phyloP scores from a whole-genome alignment of 192 early-diverging fungal genomes.

The Funneliformis geosporum region DNA sequence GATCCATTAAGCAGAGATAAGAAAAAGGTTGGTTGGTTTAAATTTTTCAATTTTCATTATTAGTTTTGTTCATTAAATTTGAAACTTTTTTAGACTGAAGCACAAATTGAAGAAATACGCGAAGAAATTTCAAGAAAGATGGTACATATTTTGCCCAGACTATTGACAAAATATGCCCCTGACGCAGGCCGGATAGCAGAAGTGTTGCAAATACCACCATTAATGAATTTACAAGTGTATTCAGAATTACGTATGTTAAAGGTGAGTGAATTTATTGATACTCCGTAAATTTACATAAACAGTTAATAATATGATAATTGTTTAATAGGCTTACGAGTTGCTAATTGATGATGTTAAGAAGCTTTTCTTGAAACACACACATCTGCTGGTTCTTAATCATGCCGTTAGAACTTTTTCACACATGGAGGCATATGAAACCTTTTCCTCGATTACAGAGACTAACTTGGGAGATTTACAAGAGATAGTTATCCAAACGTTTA shows the following conservation, averaged over 20 bases:
- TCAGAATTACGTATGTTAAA: constrained; percentile 47
- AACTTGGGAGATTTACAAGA: constrained; percentile 43
- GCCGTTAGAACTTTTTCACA: constrained; percentile 45
- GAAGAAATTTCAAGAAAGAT: constrained; percentile 50
- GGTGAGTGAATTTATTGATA: constrained; percentile 32
- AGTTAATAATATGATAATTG: background rate
- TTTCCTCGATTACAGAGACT: constrained; percentile 42
- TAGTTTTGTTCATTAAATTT: background rate
- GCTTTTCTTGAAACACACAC: constrained; percentile 46
- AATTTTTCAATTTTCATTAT: background rate
- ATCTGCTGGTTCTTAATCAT: constrained; percentile 40
- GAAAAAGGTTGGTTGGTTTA: constrained; percentile 29
- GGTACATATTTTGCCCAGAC: constrained; percentile 40
- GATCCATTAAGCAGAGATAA: constrained; percentile 40
- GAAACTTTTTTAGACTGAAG: constrained; percentile 31
- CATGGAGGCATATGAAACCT: constrained; percentile 41
- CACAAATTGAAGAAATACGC: constrained; percentile 39
- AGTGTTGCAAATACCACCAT: constrained; percentile 44
- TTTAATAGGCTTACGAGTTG: constrained; percentile 46
- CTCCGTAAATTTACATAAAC: background rate
- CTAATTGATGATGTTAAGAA: constrained; percentile 49
- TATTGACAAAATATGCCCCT: constrained; percentile 51
- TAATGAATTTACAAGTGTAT: constrained; percentile 53
- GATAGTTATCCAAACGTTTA: constrained; percentile 33
- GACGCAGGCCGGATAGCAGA: constrained; percentile 45